phyloP scores from a whole-genome alignment of 2,329 filamentous ascomycete genomes.

The Claviceps sp. region DNA sequence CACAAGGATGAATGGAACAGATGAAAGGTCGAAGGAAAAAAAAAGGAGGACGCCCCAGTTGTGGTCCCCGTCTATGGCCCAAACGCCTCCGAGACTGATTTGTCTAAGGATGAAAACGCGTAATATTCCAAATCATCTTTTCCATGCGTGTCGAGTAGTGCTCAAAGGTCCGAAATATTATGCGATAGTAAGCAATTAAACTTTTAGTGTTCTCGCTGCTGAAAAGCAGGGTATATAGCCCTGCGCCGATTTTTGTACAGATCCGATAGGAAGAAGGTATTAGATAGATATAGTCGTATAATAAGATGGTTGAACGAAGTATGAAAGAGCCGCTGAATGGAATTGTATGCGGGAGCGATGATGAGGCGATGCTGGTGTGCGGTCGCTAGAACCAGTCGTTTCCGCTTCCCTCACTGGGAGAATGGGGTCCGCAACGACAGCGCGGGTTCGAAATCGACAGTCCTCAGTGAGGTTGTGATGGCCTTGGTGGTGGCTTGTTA shows the following conservation, averaged over 20 bases:
- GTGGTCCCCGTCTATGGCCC: slow-evolving; percentile 16
- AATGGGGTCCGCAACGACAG: no score
- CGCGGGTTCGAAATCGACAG: background rate
- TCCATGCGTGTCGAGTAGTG: slow-evolving; percentile 5
- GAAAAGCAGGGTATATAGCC: slow-evolving; percentile 24
- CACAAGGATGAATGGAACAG: slow-evolving; percentile 1
- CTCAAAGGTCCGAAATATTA: background rate
- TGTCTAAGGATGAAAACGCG: slow-evolving; percentile 5
- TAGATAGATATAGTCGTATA: slow-evolving; percentile 13
- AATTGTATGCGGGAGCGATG: background rate
- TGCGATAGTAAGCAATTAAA: slow-evolving; percentile 3
- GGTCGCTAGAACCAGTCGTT: background rate
- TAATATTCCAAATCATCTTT: slow-evolving; percentile 5
- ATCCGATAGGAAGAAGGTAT: slow-evolving; percentile 10
- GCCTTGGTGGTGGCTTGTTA: slow-evolving; percentile 33
- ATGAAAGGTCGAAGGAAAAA: slow-evolving; percentile 9
- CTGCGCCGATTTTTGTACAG: slow-evolving; percentile 22
- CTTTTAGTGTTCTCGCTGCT: slow-evolving; percentile 20
- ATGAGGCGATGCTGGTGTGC: background rate
- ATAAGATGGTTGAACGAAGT: slow-evolving; percentile 8
- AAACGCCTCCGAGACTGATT: slow-evolving; percentile 18
- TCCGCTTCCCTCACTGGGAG: background rate
- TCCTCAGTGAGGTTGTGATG: slow-evolving; percentile 24
- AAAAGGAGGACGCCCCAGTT: slow-evolving; percentile 11
- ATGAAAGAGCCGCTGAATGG: slow-evolving; percentile 4